Base-by-base conservation (phyloP, 2,329 filamentous ascomycete genomes). In the Ophiostoma himal-ulmi region DNA sequence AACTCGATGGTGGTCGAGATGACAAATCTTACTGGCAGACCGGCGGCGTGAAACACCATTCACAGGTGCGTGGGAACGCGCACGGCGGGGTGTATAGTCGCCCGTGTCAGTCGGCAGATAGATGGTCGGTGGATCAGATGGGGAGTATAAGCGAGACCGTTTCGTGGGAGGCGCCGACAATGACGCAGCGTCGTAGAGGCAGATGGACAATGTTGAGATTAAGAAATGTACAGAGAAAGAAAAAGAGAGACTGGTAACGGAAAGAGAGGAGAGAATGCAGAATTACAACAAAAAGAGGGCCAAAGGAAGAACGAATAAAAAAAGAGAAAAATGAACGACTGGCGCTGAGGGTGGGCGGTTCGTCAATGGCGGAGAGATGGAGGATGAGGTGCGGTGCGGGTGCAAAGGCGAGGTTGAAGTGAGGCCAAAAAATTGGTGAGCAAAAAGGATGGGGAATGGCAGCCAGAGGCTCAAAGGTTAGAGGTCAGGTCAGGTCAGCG, bases 1-100 rank as follows among this genome's bases (percentile, higher is more conserved):
- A 17, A 8, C 10, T 44, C 52, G n/a, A 6, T 7, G 22, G 22
- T 57, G 13, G n/a, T 57, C 8, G 52, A 26, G 8, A 22, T 26
- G n/a, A 26, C n/a, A 57, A 57, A 57, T 39, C 73, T 26, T 70
- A 74, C 72, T 48, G 72, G 71, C 44, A 74, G 68, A 20, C 70
- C 66, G 52, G 70, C 8, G n/a, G 72, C 69, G 57, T 57, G 70
- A n/a, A 73, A 66, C n/a, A 68, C 68, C 69, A 71, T 72, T 39
- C 39, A 22, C 17, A 20, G 67, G 37, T 8, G 44, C 8, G 26
- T 10, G 44, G n/a, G 10, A 10, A 39, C 10, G 36, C 62, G 34
- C 8, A 64, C 14, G 60, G 20, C 62, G 62, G 36, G 4, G 20
- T 54, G n/a, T 54, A 10, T 26, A 11, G 36, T 22, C 22, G 17